Evolutionary conservation across 2,329 filamentous ascomycete genomes (phyloP).

Genomic region (Delphinella strobiligena): DNA sequence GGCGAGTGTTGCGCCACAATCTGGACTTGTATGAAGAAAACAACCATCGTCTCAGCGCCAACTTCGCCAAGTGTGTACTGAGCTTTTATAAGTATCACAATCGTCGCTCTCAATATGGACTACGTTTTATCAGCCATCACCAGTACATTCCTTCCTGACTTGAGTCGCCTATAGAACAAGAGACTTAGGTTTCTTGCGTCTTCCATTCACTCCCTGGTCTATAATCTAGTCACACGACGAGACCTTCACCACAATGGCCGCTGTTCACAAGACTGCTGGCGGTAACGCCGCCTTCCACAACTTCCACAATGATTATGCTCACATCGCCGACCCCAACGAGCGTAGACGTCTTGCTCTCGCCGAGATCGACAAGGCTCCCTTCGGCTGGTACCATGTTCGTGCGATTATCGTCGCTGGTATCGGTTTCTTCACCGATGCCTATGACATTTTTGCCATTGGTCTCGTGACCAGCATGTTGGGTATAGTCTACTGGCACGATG

Average conservation of each 20-base stretch:
- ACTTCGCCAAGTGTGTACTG: too few species aligned
- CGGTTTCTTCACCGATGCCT: constrained; percentile 81
- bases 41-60: too few species aligned
- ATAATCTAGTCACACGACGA: not conserved
- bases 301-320: constrained; percentile 62
- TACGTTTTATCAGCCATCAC: too few species aligned
- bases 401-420: constrained; percentile 69
- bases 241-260: constrained; percentile 14
- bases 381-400: constrained; percentile 75
- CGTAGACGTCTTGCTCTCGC: constrained; percentile 66
- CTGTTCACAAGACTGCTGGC: constrained; percentile 36
- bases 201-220: not conserved
- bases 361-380: constrained; percentile 70
- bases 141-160: not conserved
- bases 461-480: constrained; percentile 65
- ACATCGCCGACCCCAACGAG: constrained; percentile 60
- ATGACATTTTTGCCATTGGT: constrained; percentile 64
- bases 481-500: constrained; percentile 57
- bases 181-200: not conserved
- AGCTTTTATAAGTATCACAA: too few species aligned
- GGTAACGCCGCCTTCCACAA: constrained; percentile 64
- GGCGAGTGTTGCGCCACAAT: too few species aligned
- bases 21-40: too few species aligned
- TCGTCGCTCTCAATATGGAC: too few species aligned
- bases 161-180: not conserved